A percentile compares a stretch with the other conserved stretches of the same genome.
These are phyloP conservation scores for Fusarium sp. DNA, from an alignment of 2,329 filamentous ascomycete genomes.

Conservation along the genomic window DNA sequence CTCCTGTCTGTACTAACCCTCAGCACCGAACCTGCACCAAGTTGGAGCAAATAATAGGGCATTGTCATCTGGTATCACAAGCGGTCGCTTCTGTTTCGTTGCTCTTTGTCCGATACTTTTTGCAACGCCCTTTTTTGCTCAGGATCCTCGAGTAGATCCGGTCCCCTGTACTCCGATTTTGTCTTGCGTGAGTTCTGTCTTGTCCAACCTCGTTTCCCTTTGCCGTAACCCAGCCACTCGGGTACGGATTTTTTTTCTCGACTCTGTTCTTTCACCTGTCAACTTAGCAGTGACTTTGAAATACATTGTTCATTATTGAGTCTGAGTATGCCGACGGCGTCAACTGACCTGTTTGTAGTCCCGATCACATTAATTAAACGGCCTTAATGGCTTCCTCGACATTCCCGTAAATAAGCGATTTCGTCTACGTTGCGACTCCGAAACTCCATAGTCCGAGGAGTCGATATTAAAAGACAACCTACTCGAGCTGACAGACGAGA, in stretches of 20 bases:
- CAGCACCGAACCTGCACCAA: slow-evolving; percentile 9
- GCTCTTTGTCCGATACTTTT: slow-evolving; percentile 38
- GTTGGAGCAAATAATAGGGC: slow-evolving; percentile 5
- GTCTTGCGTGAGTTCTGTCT: slow-evolving; percentile 43
- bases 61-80: slow-evolving; percentile 34
- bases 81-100: slow-evolving; percentile 25
- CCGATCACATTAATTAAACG: slow-evolving; percentile 23
- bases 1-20: slow-evolving; percentile 28
- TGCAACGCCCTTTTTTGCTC: slow-evolving; percentile 35
- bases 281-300: neutral
- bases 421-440: slow-evolving; percentile 32
- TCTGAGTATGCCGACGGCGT: slow-evolving; percentile 7
- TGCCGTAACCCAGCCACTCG: slow-evolving; percentile 35
- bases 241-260: slow-evolving; percentile 12
- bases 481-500: slow-evolving; percentile 43
- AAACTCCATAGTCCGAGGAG: slow-evolving; percentile 25
- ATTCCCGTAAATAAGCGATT: slow-evolving; percentile 46
- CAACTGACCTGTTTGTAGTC: slow-evolving; percentile 38
- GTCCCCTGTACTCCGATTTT: slow-evolving; percentile 41
- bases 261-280: slow-evolving; percentile 6
- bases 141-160: slow-evolving; percentile 49
- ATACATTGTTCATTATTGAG: neutral
- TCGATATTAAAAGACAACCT: slow-evolving; percentile 18
- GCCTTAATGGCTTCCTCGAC: slow-evolving; percentile 51
- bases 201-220: slow-evolving; percentile 35